Evolutionary conservation across 1,284 basidiomycete genomes (phyloP).

Genomic region (Meira nashicola): DNA sequence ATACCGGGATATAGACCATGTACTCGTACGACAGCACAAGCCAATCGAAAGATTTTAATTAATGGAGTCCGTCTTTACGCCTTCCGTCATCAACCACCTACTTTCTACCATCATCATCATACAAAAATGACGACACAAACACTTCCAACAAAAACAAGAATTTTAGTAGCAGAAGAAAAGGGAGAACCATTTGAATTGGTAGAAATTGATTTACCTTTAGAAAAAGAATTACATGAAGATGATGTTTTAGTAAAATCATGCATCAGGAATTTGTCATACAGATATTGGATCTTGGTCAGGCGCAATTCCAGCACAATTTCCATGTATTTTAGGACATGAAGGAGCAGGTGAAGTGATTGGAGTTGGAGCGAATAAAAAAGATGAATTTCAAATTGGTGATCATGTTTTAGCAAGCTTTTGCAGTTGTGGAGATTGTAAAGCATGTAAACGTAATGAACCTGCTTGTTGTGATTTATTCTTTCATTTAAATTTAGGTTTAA

Average conservation of each 20-base stretch:
- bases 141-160: conserved; percentile 25
- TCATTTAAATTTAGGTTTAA: neutral
- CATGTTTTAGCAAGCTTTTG: neutral
- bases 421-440: neutral
- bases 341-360: neutral
- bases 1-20: too few species aligned
- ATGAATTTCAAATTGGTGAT: neutral
- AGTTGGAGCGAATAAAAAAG: neutral
- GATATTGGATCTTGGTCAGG: neutral
- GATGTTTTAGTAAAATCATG: neutral
- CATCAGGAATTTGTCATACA: neutral
- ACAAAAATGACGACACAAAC: too few species aligned
- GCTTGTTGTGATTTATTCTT: neutral
- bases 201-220: too few species aligned
- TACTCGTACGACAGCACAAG: too few species aligned
- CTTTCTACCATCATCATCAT: too few species aligned
- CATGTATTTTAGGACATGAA: neutral
- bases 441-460: neutral
- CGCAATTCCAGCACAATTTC: neutral
- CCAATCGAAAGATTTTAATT: too few species aligned
- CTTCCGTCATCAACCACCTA: too few species aligned
- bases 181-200: too few species aligned
- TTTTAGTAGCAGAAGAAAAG: conserved; percentile 19
- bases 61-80: too few species aligned
- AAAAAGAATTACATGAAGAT: neutral